Percentiles rank a stretch among this genome's conserved stretches.
These are phyloP conservation scores for Auricularia auricula-judae DNA, from an alignment of 768 basidiomycete genomes.

Conservation along the genomic window DNA sequence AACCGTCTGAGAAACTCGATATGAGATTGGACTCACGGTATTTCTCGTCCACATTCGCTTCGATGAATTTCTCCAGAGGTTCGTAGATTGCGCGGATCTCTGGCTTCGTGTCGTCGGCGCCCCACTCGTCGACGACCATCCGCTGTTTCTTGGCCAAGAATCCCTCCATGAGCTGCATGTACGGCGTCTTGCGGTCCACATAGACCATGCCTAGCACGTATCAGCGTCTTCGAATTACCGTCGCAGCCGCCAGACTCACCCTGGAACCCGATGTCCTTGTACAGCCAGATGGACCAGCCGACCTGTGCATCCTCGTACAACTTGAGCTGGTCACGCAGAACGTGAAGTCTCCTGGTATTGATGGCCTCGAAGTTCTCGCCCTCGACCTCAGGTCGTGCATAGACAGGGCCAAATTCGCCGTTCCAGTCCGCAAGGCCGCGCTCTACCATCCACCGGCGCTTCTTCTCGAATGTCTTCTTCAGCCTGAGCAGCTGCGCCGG, in stretches of 20 bases:
- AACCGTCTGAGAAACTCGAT: not conserved
- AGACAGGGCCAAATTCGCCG: constrained; percentile 27
- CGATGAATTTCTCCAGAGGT: constrained; percentile 21
- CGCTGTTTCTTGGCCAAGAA: constrained; percentile 30
- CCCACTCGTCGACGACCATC: constrained; percentile 30
- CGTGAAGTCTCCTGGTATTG: constrained; percentile 20
- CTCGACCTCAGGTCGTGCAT: constrained; percentile 12
- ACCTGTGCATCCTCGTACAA: constrained; percentile 19
- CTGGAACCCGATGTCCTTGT: constrained; percentile 21
- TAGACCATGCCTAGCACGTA: constrained; percentile 25
- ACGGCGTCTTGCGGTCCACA: constrained; percentile 25
- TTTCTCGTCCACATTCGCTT: constrained; percentile 6
- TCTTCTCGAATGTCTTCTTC: constrained; percentile 15
- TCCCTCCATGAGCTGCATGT: constrained; percentile 26
- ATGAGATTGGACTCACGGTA: not conserved
- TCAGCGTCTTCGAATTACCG: not conserved
- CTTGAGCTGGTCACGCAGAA: constrained; percentile 20
- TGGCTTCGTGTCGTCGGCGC: constrained; percentile 19
- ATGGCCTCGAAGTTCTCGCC: constrained; percentile 18
- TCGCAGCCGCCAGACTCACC: constrained; percentile 5
- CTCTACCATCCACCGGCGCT: constrained; percentile 21
- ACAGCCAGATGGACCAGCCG: constrained; percentile 27
- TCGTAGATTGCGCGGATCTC: constrained; percentile 6
- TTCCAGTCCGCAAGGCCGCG: constrained; percentile 9
- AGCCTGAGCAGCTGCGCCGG: constrained; percentile 12